Evolutionary conservation across 805 yeast genomes (phyloP).

Genomic region (Gaillardinia entomophila): DNA sequence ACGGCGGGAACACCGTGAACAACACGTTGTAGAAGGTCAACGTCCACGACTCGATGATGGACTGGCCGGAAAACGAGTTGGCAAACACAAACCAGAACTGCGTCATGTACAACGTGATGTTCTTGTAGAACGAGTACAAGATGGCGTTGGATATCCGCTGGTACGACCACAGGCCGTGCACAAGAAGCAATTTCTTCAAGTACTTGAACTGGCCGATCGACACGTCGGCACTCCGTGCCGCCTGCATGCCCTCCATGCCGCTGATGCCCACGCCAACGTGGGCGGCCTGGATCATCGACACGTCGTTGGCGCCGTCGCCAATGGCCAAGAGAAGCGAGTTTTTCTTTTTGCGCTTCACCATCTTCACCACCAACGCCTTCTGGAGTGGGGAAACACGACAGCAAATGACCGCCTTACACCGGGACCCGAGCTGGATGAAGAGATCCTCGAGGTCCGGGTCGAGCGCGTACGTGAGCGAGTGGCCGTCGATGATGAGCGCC

Average conservation of each 20-base stretch:
- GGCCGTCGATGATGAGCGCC: constrained; percentile 92
- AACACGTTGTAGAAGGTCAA: constrained; percentile 92
- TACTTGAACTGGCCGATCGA: constrained; percentile 94
- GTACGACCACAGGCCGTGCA: constrained; percentile 97
- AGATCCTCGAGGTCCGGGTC: constrained; percentile 75
- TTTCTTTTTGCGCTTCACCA: constrained; percentile 75
- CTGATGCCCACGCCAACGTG: constrained; percentile 99
- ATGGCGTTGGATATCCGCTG: constrained; percentile 92
- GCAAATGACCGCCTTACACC: constrained; percentile 94
- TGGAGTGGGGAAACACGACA: constrained; percentile 98
- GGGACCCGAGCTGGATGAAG: constrained; percentile 71
- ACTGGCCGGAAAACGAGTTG: constrained; percentile 92
- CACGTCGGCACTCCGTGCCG: constrained; percentile 96
- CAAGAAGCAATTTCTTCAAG: constrained; percentile 74
- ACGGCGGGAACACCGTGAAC: constrained; percentile 93
- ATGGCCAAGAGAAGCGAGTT: constrained; percentile 79
- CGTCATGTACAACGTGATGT: constrained; percentile 92
- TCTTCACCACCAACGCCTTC: constrained; percentile 90
- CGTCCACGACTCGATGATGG: constrained; percentile 96
- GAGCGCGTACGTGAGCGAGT: constrained; percentile 79
- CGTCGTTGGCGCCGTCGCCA: constrained; percentile 99
- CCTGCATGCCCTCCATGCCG: constrained; percentile 99
- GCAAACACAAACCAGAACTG: constrained; percentile 97
- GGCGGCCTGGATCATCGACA: constrained; percentile 98
- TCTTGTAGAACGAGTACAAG: constrained; percentile 91